A percentile compares a stretch with the other conserved stretches of the same genome.
Evolutionary conservation across 2,329 filamentous ascomycete genomes (phyloP).

Genomic region (Aspergillus fumigatus): DNA sequence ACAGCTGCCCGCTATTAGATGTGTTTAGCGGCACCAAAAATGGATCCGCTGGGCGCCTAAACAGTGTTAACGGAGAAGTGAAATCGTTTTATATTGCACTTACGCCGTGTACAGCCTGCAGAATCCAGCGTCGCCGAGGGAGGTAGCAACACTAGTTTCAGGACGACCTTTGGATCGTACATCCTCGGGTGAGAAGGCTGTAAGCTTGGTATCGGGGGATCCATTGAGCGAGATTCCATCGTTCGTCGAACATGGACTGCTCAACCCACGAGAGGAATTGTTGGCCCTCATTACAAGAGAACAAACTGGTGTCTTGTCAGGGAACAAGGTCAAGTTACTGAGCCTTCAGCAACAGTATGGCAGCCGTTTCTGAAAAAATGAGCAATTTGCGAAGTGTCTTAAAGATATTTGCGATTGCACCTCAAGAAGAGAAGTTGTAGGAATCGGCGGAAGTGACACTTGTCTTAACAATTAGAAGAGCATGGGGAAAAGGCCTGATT

Average conservation of each 20-base stretch:
- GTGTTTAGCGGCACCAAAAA: slow-evolving; percentile 21
- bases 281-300: slow-evolving; percentile 21
- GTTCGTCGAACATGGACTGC: slow-evolving; percentile 40
- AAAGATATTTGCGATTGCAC: background rate
- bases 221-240: slow-evolving; percentile 55
- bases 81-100: slow-evolving; percentile 4
- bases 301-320: background rate
- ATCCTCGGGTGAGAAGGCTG: slow-evolving; percentile 61
- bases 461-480: background rate
- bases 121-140: slow-evolving; percentile 12
- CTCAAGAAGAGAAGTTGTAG: background rate
- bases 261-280: slow-evolving; percentile 25
- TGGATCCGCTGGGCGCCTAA: slow-evolving; percentile 24
- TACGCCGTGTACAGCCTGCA: slow-evolving; percentile 20
- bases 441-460: background rate
- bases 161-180: slow-evolving; percentile 38
- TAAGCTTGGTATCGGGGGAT: slow-evolving; percentile 62
- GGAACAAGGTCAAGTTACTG: background rate
- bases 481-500: background rate
- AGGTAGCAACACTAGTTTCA: slow-evolving; percentile 12
- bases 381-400: background rate
- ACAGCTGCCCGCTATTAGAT: slow-evolving; percentile 43
- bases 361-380: background rate
- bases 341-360: background rate
- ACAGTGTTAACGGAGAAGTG: background rate